Conservation (phyloP, 768 basidiomycete species). For the Cystofilobasidium ferigula region DNA sequence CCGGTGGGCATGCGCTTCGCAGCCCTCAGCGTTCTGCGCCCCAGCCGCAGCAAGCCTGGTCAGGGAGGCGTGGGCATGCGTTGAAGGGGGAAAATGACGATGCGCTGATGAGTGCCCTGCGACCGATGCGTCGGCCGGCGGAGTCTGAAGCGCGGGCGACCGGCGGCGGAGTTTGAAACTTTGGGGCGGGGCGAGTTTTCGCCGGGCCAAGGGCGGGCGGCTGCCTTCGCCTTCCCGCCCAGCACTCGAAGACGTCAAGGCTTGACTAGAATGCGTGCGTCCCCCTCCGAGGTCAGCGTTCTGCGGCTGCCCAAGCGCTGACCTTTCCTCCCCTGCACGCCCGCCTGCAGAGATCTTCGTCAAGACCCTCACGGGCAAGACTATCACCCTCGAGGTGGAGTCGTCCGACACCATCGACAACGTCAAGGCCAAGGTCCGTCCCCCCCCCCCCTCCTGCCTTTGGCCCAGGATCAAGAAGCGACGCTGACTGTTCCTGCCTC, state of each 20-base stretch:
- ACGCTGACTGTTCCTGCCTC: not conserved
- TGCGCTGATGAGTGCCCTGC: too few relatives aligned
- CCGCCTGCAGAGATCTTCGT: slow-evolving; percentile 24
- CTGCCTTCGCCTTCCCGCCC: too few relatives aligned
- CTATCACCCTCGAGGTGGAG: slow-evolving; percentile 62
- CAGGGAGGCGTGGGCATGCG: too few relatives aligned
- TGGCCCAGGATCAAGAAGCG: not conserved
- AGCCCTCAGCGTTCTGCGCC: too few relatives aligned
- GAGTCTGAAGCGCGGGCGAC: too few relatives aligned
- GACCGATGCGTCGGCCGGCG: too few relatives aligned
- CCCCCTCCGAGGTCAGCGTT: not conserved
- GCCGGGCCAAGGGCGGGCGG: too few relatives aligned
- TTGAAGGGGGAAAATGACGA: too few relatives aligned
- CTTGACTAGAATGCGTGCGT: not conserved
- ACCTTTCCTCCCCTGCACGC: not conserved
- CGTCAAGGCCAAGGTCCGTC: slow-evolving; percentile 27
- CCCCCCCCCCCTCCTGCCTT: not conserved
- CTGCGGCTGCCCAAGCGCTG: not conserved
- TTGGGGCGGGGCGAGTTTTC: too few relatives aligned
- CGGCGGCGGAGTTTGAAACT: too few relatives aligned
- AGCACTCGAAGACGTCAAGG: slow-evolving; percentile 1
- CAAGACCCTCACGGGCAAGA: slow-evolving; percentile 81
- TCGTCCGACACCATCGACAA: slow-evolving; percentile 28
- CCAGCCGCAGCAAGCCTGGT: too few relatives aligned
- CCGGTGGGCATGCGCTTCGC: too few relatives aligned